A percentile compares a stretch with the other conserved stretches of the same genome.
Evolutionary conservation across 768 basidiomycete species (phyloP).

Genomic region (Favolaschia claudopus): DNA sequence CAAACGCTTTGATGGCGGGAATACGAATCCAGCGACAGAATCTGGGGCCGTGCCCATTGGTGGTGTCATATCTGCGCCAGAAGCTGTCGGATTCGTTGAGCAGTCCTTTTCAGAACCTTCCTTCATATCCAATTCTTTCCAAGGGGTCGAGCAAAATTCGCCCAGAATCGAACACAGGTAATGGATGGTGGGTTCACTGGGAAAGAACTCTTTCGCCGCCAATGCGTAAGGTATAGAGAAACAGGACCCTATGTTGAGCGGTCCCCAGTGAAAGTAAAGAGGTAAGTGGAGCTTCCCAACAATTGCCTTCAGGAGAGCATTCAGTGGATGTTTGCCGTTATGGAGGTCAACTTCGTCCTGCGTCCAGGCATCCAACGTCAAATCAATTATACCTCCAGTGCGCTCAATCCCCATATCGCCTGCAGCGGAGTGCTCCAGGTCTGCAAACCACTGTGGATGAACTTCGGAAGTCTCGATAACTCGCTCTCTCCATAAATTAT

Average conservation of each 20-base stretch:
- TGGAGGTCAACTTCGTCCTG: too few relatives aligned
- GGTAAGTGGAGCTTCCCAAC: background rate
- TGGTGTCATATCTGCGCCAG: too few relatives aligned
- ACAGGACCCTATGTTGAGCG: background rate
- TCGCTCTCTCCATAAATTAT: background rate
- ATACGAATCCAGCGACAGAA: too few relatives aligned
- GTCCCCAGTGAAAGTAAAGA: background rate
- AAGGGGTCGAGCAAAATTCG: too few relatives aligned
- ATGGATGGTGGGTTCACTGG: background rate
- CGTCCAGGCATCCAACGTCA: too few relatives aligned
- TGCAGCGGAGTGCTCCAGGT: background rate
- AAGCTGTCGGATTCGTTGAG: too few relatives aligned
- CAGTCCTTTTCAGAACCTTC: too few relatives aligned
- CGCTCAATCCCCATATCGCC: background rate
- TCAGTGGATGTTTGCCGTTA: constrained; percentile 6
- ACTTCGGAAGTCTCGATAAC: background rate
- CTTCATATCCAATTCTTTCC: too few relatives aligned
- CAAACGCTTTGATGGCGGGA: too few relatives aligned
- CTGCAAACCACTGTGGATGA: constrained; percentile 1
- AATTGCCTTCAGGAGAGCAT: background rate
- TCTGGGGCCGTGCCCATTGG: too few relatives aligned
- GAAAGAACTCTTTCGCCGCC: background rate
- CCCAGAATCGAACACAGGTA: too few relatives aligned
- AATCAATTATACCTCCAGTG: background rate
- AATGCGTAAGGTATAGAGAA: background rate